Percentiles rank a stretch among this genome's conserved stretches.
Conservation (phyloP, 2,329 filamentous ascomycete species). For the Colletotrichum karsti region DNA sequence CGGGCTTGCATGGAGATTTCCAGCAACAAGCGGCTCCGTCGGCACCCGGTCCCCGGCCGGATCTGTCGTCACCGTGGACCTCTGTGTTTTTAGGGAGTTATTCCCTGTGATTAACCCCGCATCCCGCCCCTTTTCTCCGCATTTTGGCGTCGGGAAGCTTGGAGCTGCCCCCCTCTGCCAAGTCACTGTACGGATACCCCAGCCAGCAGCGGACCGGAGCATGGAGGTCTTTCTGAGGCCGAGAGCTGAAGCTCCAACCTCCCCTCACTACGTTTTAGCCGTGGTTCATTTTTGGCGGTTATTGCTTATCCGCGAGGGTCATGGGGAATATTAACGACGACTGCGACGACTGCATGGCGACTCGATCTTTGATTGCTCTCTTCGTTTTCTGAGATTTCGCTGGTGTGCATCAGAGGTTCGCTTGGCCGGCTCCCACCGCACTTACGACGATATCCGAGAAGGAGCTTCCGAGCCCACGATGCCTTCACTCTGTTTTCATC, state of each 20-base stretch:
- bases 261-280: neutral
- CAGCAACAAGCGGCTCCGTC: neutral
- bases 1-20: too few relatives aligned
- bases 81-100: neutral
- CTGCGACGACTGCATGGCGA: too few relatives aligned
- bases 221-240: neutral
- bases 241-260: neutral
- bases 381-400: neutral
- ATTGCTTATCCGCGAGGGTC: neutral
- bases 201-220: neutral
- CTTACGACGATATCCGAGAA: neutral
- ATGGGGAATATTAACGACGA: too few relatives aligned
- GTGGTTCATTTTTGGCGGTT: neutral
- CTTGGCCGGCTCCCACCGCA: neutral
- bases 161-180: slow-evolving; percentile 17
- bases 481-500: neutral
- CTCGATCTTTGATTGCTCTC: too few relatives aligned
- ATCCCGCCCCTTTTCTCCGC: slow-evolving; percentile 21
- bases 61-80: neutral
- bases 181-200: neutral
- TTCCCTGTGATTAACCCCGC: slow-evolving; percentile 25
- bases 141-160: slow-evolving; percentile 19
- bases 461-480: neutral
- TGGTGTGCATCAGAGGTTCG: neutral
- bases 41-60: neutral